A percentile compares a stretch with the other conserved stretches of the same genome.
These are phyloP conservation scores for barrel medic (Medicago truncatula) DNA, from an alignment of 306 rosid species.

Conservation along the genomic window DNA sequence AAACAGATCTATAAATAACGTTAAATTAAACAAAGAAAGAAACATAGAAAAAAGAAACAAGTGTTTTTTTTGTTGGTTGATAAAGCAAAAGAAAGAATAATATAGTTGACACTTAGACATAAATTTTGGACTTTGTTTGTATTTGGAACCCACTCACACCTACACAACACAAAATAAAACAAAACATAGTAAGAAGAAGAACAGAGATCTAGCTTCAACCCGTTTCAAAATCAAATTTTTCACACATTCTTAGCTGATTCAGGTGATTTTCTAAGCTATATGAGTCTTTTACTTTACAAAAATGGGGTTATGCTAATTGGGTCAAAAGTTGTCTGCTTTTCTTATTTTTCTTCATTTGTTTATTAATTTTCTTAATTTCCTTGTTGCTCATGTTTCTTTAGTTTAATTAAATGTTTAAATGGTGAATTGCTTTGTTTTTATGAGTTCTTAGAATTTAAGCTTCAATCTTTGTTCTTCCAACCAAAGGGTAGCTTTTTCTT, in stretches of 20 bases:
- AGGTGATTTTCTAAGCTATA: slow-evolving; percentile 38
- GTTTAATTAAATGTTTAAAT: slow-evolving; percentile 2
- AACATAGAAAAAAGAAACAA: slow-evolving; percentile 12
- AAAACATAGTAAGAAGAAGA: slow-evolving; percentile 20
- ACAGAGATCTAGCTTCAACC: slow-evolving; percentile 57
- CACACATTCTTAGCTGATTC: slow-evolving; percentile 38
- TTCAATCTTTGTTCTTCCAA: slow-evolving; percentile 3
- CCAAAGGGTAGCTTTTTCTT: neutral
- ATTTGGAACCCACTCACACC: slow-evolving; percentile 40
- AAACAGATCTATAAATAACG: slow-evolving; percentile 53
- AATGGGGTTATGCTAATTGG: slow-evolving; percentile 20
- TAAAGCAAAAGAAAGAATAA: slow-evolving; percentile 41
- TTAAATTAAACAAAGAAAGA: slow-evolving; percentile 43
- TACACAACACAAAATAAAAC: slow-evolving; percentile 8
- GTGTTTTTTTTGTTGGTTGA: neutral
- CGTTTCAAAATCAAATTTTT: neutral
- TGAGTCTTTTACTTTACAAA: too few relatives aligned
- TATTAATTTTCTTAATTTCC: neutral
- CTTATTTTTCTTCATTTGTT: slow-evolving; percentile 12
- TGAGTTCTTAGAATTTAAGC: slow-evolving; percentile 2
- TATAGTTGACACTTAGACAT: slow-evolving; percentile 43
- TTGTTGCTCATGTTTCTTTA: slow-evolving; percentile 29
- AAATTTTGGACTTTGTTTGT: slow-evolving; percentile 46
- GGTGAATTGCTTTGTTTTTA: slow-evolving; percentile 15
- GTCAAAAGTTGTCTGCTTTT: slow-evolving; percentile 38